These are phyloP conservation scores for Neoboletus magnificus DNA, from an alignment of 768 basidiomycete genomes.

Conservation along the genomic window DNA sequence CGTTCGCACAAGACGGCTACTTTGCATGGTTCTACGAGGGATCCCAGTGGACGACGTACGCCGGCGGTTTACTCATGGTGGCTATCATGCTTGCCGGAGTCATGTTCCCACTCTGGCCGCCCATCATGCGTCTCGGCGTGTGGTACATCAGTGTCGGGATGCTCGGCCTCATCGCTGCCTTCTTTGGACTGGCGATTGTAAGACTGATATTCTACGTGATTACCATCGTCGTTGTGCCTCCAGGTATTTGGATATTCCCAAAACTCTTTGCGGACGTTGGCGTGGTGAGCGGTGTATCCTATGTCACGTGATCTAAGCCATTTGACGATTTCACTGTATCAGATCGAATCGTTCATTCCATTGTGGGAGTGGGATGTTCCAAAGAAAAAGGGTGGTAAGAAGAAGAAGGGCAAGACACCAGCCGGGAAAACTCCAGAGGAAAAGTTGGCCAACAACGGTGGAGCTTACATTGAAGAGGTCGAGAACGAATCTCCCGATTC, in stretches of 20 bases:
- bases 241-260: slow-evolving; percentile 99
- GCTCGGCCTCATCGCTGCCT: slow-evolving; percentile 82
- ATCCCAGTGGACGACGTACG: slow-evolving; percentile 89
- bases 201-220: slow-evolving; percentile 92
- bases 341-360: slow-evolving; percentile 98
- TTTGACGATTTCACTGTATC: not conserved
- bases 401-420: slow-evolving; percentile 49
- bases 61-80: slow-evolving; percentile 89
- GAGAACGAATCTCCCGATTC: slow-evolving; percentile 31
- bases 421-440: slow-evolving; percentile 32
- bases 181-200: slow-evolving; percentile 88
- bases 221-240: slow-evolving; percentile 79
- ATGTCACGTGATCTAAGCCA: not conserved
- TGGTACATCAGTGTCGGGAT: slow-evolving; percentile 92
- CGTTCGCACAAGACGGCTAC: slow-evolving; percentile 75
- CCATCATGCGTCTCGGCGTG: slow-evolving; percentile 86
- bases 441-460: slow-evolving; percentile 40
- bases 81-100: slow-evolving; percentile 91
- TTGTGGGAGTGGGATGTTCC: slow-evolving; percentile 94
- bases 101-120: slow-evolving; percentile 99
- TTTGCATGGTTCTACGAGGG: slow-evolving; percentile 98
- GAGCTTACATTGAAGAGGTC: slow-evolving; percentile 39
- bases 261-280: slow-evolving; percentile 97
- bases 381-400: slow-evolving; percentile 66
- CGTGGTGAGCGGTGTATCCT: slow-evolving; percentile 64